These are phyloP conservation scores for Globisporangium spiculum DNA, from an alignment of 352 stramenopile genomes.

Conservation along the genomic window DNA sequence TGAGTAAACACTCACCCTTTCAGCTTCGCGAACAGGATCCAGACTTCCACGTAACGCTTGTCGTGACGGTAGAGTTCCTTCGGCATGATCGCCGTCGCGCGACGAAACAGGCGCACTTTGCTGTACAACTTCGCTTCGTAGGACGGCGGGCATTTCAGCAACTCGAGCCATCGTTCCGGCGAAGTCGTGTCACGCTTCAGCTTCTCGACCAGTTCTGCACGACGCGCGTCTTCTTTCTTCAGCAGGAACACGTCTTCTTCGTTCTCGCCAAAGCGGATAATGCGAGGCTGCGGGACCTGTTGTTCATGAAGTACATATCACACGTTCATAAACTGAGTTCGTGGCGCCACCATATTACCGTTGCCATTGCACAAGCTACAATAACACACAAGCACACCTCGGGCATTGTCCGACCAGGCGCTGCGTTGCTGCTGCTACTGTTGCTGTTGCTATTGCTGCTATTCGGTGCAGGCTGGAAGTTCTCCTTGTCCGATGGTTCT, in stretches of 20 bases:
- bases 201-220: slow-evolving; percentile 40
- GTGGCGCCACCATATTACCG: neutral
- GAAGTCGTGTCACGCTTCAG: slow-evolving; percentile 47
- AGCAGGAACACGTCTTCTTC: slow-evolving; percentile 60
- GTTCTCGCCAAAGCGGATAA: slow-evolving; percentile 62
- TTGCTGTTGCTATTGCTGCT: slow-evolving; percentile 17
- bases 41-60: slow-evolving; percentile 56
- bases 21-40: slow-evolving; percentile 52
- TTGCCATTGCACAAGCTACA: neutral
- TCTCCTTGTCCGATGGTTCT: slow-evolving; percentile 35
- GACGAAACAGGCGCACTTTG: slow-evolving; percentile 39
- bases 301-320: neutral
- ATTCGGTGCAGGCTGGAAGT: slow-evolving; percentile 27
- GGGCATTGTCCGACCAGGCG: slow-evolving; percentile 12
- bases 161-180: slow-evolving; percentile 46
- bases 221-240: slow-evolving; percentile 38
- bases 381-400: slow-evolving; percentile 8
- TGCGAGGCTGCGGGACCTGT: slow-evolving; percentile 24
- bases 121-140: slow-evolving; percentile 41
- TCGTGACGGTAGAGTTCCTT: slow-evolving; percentile 26
- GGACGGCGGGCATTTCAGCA: slow-evolving; percentile 45
- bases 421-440: slow-evolving; percentile 4
- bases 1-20: slow-evolving; percentile 28
- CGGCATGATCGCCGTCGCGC: slow-evolving; percentile 40
- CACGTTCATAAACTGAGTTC: neutral